A percentile compares a stretch with the other conserved stretches of the same genome.
Evolutionary conservation across 1,284 basidiomycete species (phyloP).

Genomic region (Sporisorium sorghi): DNA sequence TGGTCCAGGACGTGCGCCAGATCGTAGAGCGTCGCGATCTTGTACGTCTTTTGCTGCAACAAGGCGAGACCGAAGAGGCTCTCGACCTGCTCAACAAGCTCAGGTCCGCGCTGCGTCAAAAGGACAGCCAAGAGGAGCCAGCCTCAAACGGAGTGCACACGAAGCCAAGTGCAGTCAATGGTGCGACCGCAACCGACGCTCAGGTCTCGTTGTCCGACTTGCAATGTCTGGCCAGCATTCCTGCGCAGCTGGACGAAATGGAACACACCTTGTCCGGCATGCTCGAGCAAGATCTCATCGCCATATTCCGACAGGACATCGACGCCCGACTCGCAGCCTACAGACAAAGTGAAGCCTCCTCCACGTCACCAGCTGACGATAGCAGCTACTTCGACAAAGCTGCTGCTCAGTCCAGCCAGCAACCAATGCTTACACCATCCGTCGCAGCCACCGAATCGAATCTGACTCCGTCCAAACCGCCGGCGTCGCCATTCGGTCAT

Average conservation of each 20-base stretch:
- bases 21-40: constrained; percentile 60
- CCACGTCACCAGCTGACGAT: constrained; percentile 4
- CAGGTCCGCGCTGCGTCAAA: constrained; percentile 11
- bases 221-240: constrained; percentile 36
- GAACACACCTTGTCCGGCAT: constrained; percentile 44
- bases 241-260: constrained; percentile 57
- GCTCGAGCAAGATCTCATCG: constrained; percentile 75
- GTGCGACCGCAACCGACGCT: background rate
- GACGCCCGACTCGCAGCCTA: constrained; percentile 64
- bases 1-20: constrained; percentile 45
- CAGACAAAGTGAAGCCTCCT: constrained; percentile 5
- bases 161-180: background rate
- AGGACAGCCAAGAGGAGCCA: background rate
- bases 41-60: constrained; percentile 53
- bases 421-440: constrained; percentile 2
- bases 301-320: constrained; percentile 78
- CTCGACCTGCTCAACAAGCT: constrained; percentile 59
- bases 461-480: constrained; percentile 22
- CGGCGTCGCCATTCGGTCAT: constrained; percentile 29
- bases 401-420: background rate
- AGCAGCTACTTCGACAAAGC: constrained; percentile 14
- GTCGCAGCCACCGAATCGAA: constrained; percentile 6
- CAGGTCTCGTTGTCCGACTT: constrained; percentile 23
- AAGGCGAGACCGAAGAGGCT: constrained; percentile 65
- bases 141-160: background rate